A percentile compares a stretch with the other conserved stretches of the same genome.
These are phyloP conservation scores for Taphrina wiesneri DNA, from an alignment of 1,139 yeast genomes.

Conservation along the genomic window DNA sequence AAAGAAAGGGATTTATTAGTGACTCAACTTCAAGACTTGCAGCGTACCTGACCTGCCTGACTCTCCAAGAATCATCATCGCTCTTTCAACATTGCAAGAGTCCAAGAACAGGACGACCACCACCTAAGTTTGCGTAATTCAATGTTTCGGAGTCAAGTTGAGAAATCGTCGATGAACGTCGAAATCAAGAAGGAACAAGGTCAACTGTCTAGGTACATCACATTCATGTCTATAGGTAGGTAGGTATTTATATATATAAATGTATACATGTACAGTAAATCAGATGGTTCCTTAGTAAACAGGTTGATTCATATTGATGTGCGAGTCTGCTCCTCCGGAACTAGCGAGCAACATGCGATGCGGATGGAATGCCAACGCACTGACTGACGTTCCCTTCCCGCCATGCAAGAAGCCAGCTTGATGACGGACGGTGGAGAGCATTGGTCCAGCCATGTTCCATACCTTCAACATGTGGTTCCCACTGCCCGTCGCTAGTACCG, in stretches of 20 bases:
- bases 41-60: no score
- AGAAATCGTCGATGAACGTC: no score
- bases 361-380: conserved; percentile 80
- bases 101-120: no score
- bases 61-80: no score
- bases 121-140: no score
- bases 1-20: neutral
- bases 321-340: conserved; percentile 35
- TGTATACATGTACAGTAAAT: no score
- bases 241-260: no score
- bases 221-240: neutral
- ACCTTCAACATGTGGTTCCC: conserved; percentile 62
- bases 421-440: conserved; percentile 62
- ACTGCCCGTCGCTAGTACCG: conserved; percentile 60
- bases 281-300: neutral
- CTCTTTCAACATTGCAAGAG: no score
- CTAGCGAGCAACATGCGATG: conserved; percentile 90
- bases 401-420: conserved; percentile 49
- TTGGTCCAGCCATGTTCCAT: conserved; percentile 84
- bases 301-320: conserved; percentile 29
- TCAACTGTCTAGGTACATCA: no score
- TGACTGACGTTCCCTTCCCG: conserved; percentile 53
- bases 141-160: no score
- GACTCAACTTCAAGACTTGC: neutral
- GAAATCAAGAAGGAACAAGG: no score